Conservation (phyloP, 257 asterid genomes). For the Verbena officinalis region DNA sequence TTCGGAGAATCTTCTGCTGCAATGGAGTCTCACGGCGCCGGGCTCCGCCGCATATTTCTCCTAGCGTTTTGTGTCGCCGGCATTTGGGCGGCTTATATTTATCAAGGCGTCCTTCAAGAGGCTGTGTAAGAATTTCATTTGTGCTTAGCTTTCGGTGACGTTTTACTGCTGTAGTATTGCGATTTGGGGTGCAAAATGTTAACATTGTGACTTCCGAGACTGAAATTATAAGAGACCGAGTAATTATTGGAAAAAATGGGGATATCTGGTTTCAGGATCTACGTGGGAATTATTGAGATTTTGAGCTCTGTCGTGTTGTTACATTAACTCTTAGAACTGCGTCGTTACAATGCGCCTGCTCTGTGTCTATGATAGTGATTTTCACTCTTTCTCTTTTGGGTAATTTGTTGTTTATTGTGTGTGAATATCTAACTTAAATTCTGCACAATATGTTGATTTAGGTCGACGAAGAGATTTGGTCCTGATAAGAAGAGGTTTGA, state of each 20-base stretch:
- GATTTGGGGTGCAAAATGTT: not conserved
- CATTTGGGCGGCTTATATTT: conserved; percentile 95
- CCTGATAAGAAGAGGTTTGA: conserved; percentile 90
- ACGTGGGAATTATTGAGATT: not conserved
- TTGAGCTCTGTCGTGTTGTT: conserved; percentile 2
- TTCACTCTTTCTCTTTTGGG: not conserved
- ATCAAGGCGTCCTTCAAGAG: conserved; percentile 97
- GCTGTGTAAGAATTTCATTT: conserved; percentile 52
- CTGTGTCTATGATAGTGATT: not conserved
- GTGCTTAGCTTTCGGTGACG: not conserved
- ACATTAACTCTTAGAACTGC: conserved; percentile 11
- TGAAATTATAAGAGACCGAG: not conserved
- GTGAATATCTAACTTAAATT: not conserved
- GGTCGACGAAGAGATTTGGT: conserved; percentile 92
- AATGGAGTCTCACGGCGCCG: conserved; percentile 80
- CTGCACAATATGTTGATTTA: conserved; percentile 33
- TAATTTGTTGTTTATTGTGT: conserved; percentile 2
- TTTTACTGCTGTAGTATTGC: not conserved
- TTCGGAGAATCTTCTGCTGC: conserved; percentile 30
- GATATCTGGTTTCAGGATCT: not conserved
- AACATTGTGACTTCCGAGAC: not conserved
- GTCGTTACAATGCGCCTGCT: conserved; percentile 21
- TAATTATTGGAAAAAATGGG: not conserved
- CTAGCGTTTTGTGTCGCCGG: conserved; percentile 86
- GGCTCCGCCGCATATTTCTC: conserved; percentile 79